phyloP scores from a whole-genome alignment of 805 yeast genomes.

The Cyberlindnera americana region DNA sequence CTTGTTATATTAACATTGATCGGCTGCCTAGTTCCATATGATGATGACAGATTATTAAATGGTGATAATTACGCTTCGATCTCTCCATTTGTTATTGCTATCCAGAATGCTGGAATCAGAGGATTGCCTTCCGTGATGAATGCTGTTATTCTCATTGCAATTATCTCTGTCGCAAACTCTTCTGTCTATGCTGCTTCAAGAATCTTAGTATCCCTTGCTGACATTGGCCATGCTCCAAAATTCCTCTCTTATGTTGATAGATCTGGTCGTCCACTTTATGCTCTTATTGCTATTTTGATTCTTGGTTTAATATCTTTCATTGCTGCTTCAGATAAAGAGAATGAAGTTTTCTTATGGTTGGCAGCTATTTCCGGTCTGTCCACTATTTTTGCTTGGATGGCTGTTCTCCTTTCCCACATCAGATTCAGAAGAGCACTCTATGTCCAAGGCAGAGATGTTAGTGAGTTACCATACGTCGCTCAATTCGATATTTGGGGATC shows the following conservation, averaged over 20 bases:
- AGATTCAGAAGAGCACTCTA: conserved; percentile 57
- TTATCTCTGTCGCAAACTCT: conserved; percentile 45
- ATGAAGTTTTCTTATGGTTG: conserved; percentile 67
- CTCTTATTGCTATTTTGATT: conserved; percentile 37
- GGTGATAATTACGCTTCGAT: conserved; percentile 55
- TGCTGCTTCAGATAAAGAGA: conserved; percentile 54
- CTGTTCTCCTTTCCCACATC: conserved; percentile 64
- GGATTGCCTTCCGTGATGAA: conserved; percentile 59
- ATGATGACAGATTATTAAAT: conserved; percentile 49
- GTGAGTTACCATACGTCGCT: conserved; percentile 64
- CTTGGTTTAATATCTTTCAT: conserved; percentile 60
- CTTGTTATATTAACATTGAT: conserved; percentile 51
- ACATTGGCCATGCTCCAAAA: conserved; percentile 48
- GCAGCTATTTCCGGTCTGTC: conserved; percentile 72
- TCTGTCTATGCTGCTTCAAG: conserved; percentile 54
- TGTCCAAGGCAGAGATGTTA: conserved; percentile 61
- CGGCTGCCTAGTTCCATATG: conserved; percentile 56
- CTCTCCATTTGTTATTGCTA: conserved; percentile 65
- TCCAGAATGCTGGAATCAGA: conserved; percentile 53
- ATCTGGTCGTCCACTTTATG: conserved; percentile 56
- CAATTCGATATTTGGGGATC: conserved; percentile 71
- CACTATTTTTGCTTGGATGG: conserved; percentile 74
- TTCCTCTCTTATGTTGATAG: conserved; percentile 44
- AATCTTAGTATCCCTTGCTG: conserved; percentile 48
- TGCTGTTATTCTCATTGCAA: conserved; percentile 57